Conservation (phyloP, 2,329 filamentous ascomycete genomes). For the Colletotrichum sp. region DNA sequence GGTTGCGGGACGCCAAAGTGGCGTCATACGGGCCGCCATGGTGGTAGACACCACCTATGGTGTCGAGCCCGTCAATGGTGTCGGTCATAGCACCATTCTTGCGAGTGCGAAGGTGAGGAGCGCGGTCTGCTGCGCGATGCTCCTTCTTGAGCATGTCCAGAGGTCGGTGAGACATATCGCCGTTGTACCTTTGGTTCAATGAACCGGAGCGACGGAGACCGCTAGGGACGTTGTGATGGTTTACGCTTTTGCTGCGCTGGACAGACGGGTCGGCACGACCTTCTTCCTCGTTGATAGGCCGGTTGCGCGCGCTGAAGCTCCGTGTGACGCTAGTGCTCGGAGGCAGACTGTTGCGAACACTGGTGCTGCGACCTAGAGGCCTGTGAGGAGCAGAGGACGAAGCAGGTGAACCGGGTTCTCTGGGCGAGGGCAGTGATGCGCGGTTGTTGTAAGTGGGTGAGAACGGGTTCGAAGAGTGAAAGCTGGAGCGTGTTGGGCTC, state of each 20-base stretch:
- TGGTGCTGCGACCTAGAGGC: conserved; percentile 24
- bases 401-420: conserved; percentile 12
- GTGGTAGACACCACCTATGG: conserved; percentile 74
- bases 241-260: conserved; percentile 19
- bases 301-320: conserved; percentile 27
- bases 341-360: conserved; percentile 26
- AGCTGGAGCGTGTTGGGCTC: conserved; percentile 52
- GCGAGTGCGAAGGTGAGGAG: conserved; percentile 69
- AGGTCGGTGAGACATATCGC: conserved; percentile 69
- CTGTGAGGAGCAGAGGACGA: conserved; percentile 22
- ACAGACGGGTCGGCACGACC: background rate
- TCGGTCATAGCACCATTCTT: conserved; percentile 74
- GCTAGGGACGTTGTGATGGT: background rate
- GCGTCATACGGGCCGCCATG: conserved; percentile 93
- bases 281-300: background rate
- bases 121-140: conserved; percentile 67
- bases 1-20: conserved; percentile 76
- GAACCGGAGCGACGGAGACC: conserved; percentile 40
- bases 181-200: conserved; percentile 64
- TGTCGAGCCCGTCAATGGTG: conserved; percentile 81
- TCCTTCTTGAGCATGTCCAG: conserved; percentile 71
- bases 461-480: conserved; percentile 51
- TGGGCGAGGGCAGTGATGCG: conserved; percentile 27
- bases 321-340: conserved; percentile 37
- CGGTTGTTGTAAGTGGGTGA: conserved; percentile 32